Conservation (phyloP, 202 grass and related monocot species). For the Brachypodium distachyon region DNA sequence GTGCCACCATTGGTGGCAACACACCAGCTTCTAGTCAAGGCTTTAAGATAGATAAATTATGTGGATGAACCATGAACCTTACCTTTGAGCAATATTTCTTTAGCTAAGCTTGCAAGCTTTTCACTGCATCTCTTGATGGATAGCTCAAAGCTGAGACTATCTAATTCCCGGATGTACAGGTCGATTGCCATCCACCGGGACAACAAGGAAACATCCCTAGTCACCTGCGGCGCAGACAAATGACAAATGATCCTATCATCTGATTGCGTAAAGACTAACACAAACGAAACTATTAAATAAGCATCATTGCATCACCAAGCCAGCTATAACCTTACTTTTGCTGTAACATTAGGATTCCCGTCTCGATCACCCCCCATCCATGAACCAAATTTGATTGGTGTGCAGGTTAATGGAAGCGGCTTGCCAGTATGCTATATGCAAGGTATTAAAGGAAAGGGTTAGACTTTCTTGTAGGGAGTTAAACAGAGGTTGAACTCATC, state of each 20-base stretch:
- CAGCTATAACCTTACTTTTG: conserved; percentile 50
- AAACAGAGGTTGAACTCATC: neutral
- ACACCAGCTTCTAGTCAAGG: neutral
- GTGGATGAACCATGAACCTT: neutral
- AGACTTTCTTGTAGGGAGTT: neutral
- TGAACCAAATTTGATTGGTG: conserved; percentile 95
- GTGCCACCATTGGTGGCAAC: neutral
- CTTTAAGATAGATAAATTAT: too few species aligned
- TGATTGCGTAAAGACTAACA: neutral
- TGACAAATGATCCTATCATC: neutral
- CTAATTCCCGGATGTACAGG: conserved; percentile 77
- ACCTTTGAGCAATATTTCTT: conserved; percentile 77
- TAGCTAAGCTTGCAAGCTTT: conserved; percentile 55
- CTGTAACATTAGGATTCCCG: conserved; percentile 93
- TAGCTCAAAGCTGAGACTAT: conserved; percentile 87
- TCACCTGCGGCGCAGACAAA: conserved; percentile 54
- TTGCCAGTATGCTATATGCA: conserved; percentile 62
- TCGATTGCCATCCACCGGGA: conserved; percentile 95
- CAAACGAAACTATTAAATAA: neutral
- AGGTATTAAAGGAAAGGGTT: neutral
- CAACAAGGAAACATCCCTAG: conserved; percentile 79
- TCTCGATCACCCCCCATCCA: conserved; percentile 97
- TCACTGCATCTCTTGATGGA: conserved; percentile 79
- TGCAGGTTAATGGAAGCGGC: conserved; percentile 77
- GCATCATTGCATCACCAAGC: neutral